Conservation (phyloP, 2,329 filamentous ascomycete genomes). For the Colletotrichum musae region DNA sequence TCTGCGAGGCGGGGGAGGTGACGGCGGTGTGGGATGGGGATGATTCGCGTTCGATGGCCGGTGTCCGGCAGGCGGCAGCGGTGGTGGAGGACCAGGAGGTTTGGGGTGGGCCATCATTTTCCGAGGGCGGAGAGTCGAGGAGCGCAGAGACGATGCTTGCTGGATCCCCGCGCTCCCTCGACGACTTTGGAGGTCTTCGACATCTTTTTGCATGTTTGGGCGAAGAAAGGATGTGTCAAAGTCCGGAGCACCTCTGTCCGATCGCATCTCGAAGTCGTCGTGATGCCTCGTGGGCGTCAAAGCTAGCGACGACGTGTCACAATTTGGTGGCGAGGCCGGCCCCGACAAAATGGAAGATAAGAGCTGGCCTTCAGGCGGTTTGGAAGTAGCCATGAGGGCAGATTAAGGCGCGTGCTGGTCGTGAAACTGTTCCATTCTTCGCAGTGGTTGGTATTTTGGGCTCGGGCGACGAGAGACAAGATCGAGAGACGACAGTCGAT, state of each 20-base stretch:
- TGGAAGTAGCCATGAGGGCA: slow-evolving; percentile 28
- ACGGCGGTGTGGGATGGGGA: slow-evolving; percentile 17
- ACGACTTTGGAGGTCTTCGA: not conserved
- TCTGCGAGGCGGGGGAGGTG: slow-evolving; percentile 16
- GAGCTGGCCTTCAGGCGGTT: slow-evolving; percentile 11
- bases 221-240: not conserved
- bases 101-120: not conserved
- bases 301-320: slow-evolving; percentile 15
- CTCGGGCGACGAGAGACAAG: not conserved
- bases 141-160: not conserved
- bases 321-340: slow-evolving; percentile 3
- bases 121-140: not conserved
- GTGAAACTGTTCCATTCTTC: slow-evolving; percentile 37
- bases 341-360: slow-evolving; percentile 8
- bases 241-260: not conserved
- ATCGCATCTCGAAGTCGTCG: slow-evolving; percentile 2
- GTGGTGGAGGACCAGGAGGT: slow-evolving; percentile 16
- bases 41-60: not conserved
- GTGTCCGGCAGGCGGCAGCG: slow-evolving; percentile 1
- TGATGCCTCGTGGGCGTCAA: slow-evolving; percentile 13
- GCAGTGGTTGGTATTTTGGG: not conserved
- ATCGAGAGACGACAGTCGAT: not conserved
- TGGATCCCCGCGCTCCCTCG: not conserved
- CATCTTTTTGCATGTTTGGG: not conserved
- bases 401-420: slow-evolving; percentile 31